Base-by-base conservation (phyloP, 2,329 filamentous ascomycete genomes). In the Penicillium italicum region DNA sequence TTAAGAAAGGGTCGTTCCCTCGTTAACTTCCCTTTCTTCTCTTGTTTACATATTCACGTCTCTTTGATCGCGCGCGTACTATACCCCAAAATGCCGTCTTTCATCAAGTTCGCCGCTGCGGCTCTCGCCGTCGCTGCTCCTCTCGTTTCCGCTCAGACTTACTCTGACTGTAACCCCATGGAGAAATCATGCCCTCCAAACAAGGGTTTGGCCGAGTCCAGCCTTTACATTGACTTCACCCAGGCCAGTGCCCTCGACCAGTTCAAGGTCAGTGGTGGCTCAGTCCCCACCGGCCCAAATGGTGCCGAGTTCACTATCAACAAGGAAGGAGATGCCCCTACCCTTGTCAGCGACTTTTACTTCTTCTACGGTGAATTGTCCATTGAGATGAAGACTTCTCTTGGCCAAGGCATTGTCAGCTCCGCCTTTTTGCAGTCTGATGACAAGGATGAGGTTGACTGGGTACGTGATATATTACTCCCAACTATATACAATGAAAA, bases 301-400 rank as follows among this genome's bases (percentile, higher is more conserved):
- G 94, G 94, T 64, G 92, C 85, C 26, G 84, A 84, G 38, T 96
- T 99, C 74, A 91, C 89, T 30, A 86, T 99, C 55, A 76, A 82
- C 45, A 78, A 86, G 71, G 80, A 85, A 47, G 91, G 93, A 61
- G 89, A 97, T 69, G 85, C 92, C 2, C 94, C 94, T 0, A 91
- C 92, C 71, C 84, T 99, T 56, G 81, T 83, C 61, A 95, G 91
- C 60, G 83, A 92, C 66, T 97, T 95, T 82, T 97, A 96, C 80
- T 95, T 99, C 78, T 96, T 97, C 90, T 99, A 96, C 72, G 94
- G 94, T 65, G 88, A 87, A 60, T 87, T 96, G 69, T 88, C 94
- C 62, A 84, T 96, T 62, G 86, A 84, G 48, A 82, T 97, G 80
- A 91, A 94, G 76, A 85, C 90, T 34, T 90, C 94, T 16, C 88